A percentile compares a stretch with the other conserved stretches of the same genome.
phyloP scores from a whole-genome alignment of 2,329 filamentous ascomycete genomes.

The Hyphodiscus sp. region DNA sequence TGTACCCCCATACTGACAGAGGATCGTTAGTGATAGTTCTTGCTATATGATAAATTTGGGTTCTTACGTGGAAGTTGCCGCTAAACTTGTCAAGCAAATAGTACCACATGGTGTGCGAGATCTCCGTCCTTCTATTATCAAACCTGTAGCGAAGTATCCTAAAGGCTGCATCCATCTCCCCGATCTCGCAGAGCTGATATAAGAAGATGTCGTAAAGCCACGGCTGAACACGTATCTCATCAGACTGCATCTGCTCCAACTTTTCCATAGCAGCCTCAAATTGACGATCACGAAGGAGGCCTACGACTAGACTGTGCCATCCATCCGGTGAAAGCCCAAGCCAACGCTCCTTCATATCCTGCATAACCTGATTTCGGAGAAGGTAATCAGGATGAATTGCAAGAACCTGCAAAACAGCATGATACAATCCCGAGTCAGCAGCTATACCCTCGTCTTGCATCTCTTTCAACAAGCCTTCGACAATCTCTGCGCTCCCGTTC shows the following conservation, averaged over 20 bases:
- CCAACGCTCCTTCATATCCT: conserved; percentile 71
- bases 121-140: conserved; percentile 33
- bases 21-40: neutral
- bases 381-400: conserved; percentile 82
- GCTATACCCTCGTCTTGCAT: conserved; percentile 58
- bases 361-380: conserved; percentile 62
- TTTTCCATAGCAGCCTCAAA: conserved; percentile 72
- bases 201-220: conserved; percentile 80
- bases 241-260: conserved; percentile 58
- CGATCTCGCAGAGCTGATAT: conserved; percentile 62
- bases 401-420: conserved; percentile 66
- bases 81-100: conserved; percentile 73
- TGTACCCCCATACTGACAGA: conserved; percentile 52
- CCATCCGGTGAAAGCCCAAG: conserved; percentile 54
- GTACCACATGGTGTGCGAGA: conserved; percentile 56
- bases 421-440: conserved; percentile 61
- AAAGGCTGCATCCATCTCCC: conserved; percentile 73
- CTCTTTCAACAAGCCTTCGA: conserved; percentile 61
- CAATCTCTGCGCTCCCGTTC: conserved; percentile 59
- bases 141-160: conserved; percentile 56
- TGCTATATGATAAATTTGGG: conserved; percentile 4
- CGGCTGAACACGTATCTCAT: conserved; percentile 47
- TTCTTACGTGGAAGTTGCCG: conserved; percentile 51
- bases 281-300: conserved; percentile 73
- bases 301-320: conserved; percentile 62